Evolutionary conservation across 1,139 yeast species (phyloP).

Genomic region (Suhomyces terraborum): DNA sequence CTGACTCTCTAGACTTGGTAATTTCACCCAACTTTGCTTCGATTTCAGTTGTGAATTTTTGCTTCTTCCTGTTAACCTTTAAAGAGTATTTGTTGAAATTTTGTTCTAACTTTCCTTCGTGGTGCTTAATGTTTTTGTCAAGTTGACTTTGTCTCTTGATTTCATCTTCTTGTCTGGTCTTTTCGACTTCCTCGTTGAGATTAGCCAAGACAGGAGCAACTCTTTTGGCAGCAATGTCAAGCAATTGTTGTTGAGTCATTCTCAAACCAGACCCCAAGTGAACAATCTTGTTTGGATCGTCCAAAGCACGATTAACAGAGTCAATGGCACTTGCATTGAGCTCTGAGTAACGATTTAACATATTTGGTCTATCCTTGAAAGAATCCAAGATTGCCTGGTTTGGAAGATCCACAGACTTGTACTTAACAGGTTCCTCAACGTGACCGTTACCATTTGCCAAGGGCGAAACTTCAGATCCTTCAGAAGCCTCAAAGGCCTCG

Average conservation of each 20-base stretch:
- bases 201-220: slow-evolving; percentile 56
- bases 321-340: slow-evolving; percentile 52
- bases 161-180: slow-evolving; percentile 50
- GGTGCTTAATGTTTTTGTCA: slow-evolving; percentile 40
- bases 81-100: slow-evolving; percentile 45
- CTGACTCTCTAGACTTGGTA: slow-evolving; percentile 31
- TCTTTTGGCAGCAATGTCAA: slow-evolving; percentile 57
- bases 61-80: slow-evolving; percentile 44
- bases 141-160: slow-evolving; percentile 45
- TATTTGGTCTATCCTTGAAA: slow-evolving; percentile 50
- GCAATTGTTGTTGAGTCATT: slow-evolving; percentile 56
- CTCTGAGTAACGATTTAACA: slow-evolving; percentile 50
- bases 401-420: slow-evolving; percentile 36
- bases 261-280: slow-evolving; percentile 58
- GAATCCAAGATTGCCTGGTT: slow-evolving; percentile 44
- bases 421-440: slow-evolving; percentile 36
- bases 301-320: slow-evolving; percentile 46
- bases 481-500: slow-evolving; percentile 15
- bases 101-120: slow-evolving; percentile 45
- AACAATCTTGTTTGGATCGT: slow-evolving; percentile 52
- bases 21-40: slow-evolving; percentile 39
- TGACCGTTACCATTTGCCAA: slow-evolving; percentile 35
- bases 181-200: slow-evolving; percentile 53
- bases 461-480: slow-evolving; percentile 24
- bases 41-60: slow-evolving; percentile 42